Evolutionary conservation across 768 basidiomycete species (phyloP), one percentile per base, ranked within the genome.

Genomic region (Mycena floridula): DNA sequence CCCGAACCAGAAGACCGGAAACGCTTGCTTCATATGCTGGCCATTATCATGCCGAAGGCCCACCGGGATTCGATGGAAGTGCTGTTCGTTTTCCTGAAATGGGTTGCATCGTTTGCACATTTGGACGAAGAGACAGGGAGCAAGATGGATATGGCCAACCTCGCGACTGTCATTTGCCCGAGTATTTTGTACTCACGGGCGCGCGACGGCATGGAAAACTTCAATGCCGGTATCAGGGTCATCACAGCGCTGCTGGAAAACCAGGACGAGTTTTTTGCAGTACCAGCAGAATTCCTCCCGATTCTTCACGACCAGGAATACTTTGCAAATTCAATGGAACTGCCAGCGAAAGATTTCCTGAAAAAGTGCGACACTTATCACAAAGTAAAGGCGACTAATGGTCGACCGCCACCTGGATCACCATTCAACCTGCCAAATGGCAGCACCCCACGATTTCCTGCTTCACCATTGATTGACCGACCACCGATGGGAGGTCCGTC

Each of bases 21-120:
- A 54, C 83, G 88, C 42, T 77, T 85, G 56, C 74, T 98, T 22
- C 94, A 97, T 61, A 74, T 95, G 52, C 71, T 93, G 13, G 85
- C 85, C 32, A 69, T 94, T 45, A 70, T 98, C 7, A 68, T 99
- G 57, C 96, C 96, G 25, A 92, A 91, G 67, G 79, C 81, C 49
- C 90, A 99, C 62, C 84, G 96, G 50, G 96, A 99, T 64, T 97
- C 95, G 16, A 82, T 96, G 80, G 96, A 99, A 65, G 90, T 96
- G 41, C 70, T 99, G 41, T 97, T 96, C 59, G 94, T 96, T 24
- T 99, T 99, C 71, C 75, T 99, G 53, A 96, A 97, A 66, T 99
- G 96, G 96, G 96, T 99, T 9, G 95, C 95, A 8, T 96, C 93
- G 2, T 99, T 99, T 62, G 92, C 96, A 40, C 95, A 99, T 64